Evolutionary conservation across 345 rosid species (phyloP).

Genomic region (Eutrema yunnanense): DNA sequence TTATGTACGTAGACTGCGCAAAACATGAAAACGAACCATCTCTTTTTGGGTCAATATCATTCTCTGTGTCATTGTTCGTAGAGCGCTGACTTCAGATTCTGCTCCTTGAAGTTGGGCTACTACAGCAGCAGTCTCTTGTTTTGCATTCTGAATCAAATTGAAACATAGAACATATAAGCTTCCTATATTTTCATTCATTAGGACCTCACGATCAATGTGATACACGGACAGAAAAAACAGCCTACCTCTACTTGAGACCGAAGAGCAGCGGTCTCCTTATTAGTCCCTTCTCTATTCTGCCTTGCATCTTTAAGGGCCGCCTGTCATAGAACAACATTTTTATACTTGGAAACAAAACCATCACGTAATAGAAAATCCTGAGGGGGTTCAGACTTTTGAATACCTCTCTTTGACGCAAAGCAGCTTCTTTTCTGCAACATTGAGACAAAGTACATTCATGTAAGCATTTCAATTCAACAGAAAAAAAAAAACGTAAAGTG

Average conservation of each 20-base stretch:
- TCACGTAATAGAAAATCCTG: not conserved
- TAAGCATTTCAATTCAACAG: not conserved
- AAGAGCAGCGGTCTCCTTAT: conserved; percentile 59
- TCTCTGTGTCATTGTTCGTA: conserved; percentile 88
- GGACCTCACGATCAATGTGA: conserved; percentile 4
- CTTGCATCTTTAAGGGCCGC: conserved; percentile 85
- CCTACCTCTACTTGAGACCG: conserved; percentile 75
- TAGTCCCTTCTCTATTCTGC: conserved; percentile 53
- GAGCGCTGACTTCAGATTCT: conserved; percentile 73
- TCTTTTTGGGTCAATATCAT: conserved; percentile 96
- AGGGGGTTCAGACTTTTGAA: not conserved
- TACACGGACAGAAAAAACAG: not conserved
- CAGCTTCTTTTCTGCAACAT: conserved; percentile 86
- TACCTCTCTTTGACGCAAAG: conserved; percentile 97
- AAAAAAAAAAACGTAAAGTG: not conserved
- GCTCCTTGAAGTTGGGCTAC: conserved; percentile 65
- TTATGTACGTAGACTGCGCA: not conserved
- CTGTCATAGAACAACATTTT: conserved; percentile 35
- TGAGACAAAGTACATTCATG: conserved; percentile 15
- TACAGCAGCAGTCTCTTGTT: conserved; percentile 54
- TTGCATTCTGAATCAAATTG: conserved; percentile 53
- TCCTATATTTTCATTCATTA: not conserved
- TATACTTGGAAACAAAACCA: conserved; percentile 4
- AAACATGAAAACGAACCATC: conserved; percentile 60
- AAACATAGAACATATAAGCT: conserved; percentile 14